These are phyloP conservation scores for Apiospora hydei DNA, from an alignment of 2,329 filamentous ascomycete genomes.

Conservation along the genomic window DNA sequence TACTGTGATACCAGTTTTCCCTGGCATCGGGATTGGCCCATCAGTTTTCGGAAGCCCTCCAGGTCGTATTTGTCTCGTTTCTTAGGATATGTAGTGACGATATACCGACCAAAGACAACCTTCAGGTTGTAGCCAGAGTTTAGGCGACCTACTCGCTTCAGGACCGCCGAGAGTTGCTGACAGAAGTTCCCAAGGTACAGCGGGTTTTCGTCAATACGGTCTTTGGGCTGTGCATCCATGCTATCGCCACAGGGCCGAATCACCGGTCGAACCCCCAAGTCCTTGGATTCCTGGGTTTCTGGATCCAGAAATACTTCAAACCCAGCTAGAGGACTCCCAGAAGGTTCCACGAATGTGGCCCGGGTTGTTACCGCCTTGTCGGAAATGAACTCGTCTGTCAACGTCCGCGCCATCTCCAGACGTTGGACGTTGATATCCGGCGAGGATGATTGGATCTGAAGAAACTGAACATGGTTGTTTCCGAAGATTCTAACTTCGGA, in stretches of 20 bases:
- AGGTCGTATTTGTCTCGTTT: conserved; percentile 18
- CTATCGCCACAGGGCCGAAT: background rate
- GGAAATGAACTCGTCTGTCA: conserved; percentile 25
- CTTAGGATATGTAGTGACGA: conserved; percentile 11
- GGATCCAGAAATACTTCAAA: conserved; percentile 11
- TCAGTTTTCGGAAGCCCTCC: conserved; percentile 8
- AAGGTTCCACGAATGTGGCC: conserved; percentile 24
- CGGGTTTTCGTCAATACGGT: conserved; percentile 8
- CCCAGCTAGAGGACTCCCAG: background rate
- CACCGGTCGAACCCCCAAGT: background rate
- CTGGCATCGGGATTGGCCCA: conserved; percentile 22
- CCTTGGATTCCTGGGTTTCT: background rate
- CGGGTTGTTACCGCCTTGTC: conserved; percentile 23
- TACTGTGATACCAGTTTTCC: conserved; percentile 22
- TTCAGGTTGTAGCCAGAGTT: conserved; percentile 19
- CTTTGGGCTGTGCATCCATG: background rate
- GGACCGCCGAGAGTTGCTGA: background rate
- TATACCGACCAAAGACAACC: conserved; percentile 25
- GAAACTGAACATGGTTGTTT: background rate
- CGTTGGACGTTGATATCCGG: background rate
- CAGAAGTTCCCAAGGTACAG: conserved; percentile 11
- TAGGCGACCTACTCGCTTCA: conserved; percentile 23
- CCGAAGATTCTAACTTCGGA: background rate
- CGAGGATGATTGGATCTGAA: background rate
- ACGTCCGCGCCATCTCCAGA: conserved; percentile 22